Base-by-base conservation (phyloP, 768 basidiomycete genomes). In the Cubamyces sp. region DNA sequence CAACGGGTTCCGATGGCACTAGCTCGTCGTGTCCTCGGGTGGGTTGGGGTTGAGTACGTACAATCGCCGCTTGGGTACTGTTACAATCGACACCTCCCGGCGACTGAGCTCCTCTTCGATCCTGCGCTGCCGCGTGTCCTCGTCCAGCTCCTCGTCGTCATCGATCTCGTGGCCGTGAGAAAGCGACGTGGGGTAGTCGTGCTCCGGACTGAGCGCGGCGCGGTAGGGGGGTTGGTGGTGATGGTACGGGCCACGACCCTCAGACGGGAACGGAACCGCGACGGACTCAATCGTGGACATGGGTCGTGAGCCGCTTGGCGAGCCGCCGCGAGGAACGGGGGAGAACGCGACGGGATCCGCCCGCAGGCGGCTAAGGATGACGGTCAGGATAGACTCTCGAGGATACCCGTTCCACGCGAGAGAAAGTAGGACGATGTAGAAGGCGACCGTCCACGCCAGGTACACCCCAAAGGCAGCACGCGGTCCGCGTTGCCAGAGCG, bases 41-140 rank as follows among this genome's bases (percentile, higher is more conserved):
- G 63, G 63, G 43, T 60, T 64, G 18, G 63, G 90, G 73, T 94
- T 94, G 54, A 84, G 81, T 50, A 93, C 82, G 80, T 85, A 86
- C 58, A 94, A 75, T 69, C 83, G 86, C 66, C 90, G 88, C 71
- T 84, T 87, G 19, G 92, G 92, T 14, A 86, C 82, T 19, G 79
- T 79, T 63, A 93, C 84, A 69, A 93, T 91, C n/a, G 88, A 89
- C 30, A 93, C 90, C 65, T 93, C 90, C 51, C 92, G 83, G 66
- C 91, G 80, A 41, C 80, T 85, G 82, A 94, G 90, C 74, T 93
- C 91, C 60, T 88, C 87, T 71, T 93, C 92, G 37, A 92, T 91
- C 67, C 84, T 79, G 61, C 85, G 80, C 71, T 92, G 91, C 62
- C 86, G 79, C 14, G 85, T 81, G 51, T 88, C 85, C 65, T 92